Percentiles rank a stretch among this genome's conserved stretches.
Evolutionary conservation across 352 stramenopile genomes (phyloP).

Genomic region (Phytophthora colocasiae): DNA sequence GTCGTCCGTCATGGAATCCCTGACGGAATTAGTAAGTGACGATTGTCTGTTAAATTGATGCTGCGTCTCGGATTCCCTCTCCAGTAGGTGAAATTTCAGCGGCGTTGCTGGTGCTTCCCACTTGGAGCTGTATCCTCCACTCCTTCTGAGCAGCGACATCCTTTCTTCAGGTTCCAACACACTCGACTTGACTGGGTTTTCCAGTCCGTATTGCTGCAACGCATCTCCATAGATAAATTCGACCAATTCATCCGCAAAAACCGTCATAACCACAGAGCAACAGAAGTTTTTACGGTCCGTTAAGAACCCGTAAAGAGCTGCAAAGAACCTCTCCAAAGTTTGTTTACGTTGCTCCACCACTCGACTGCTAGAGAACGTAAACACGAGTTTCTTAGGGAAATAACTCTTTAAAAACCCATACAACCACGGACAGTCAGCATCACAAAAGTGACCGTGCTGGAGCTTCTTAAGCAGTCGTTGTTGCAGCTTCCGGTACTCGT

Average conservation of each 20-base stretch:
- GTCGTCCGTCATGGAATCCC: slow-evolving; percentile 37
- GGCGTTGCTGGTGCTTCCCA: slow-evolving; percentile 23
- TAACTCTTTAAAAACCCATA: slow-evolving; percentile 82
- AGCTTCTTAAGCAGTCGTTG: slow-evolving; percentile 68
- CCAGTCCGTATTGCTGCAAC: slow-evolving; percentile 54
- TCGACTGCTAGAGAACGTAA: slow-evolving; percentile 52
- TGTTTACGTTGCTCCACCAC: slow-evolving; percentile 57
- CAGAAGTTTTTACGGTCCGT: slow-evolving; percentile 67
- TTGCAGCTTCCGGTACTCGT: slow-evolving; percentile 80
- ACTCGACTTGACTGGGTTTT: slow-evolving; percentile 30
- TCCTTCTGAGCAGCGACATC: slow-evolving; percentile 12
- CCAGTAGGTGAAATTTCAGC: slow-evolving; percentile 14
- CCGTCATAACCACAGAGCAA: slow-evolving; percentile 49
- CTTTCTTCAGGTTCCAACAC: slow-evolving; percentile 2
- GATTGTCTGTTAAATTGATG: slow-evolving; percentile 16
- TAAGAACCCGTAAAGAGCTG: slow-evolving; percentile 62
- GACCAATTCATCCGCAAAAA: slow-evolving; percentile 56
- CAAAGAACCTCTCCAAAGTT: slow-evolving; percentile 66
- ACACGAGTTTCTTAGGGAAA: slow-evolving; percentile 75
- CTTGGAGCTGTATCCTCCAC: slow-evolving; percentile 12
- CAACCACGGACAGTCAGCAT: slow-evolving; percentile 73
- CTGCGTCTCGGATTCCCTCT: slow-evolving; percentile 1
- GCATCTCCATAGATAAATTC: slow-evolving; percentile 73
- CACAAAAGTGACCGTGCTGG: slow-evolving; percentile 78
- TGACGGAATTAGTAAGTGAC: slow-evolving; percentile 29